phyloP scores from a whole-genome alignment of 768 basidiomycete genomes.

The Russula sp. region DNA sequence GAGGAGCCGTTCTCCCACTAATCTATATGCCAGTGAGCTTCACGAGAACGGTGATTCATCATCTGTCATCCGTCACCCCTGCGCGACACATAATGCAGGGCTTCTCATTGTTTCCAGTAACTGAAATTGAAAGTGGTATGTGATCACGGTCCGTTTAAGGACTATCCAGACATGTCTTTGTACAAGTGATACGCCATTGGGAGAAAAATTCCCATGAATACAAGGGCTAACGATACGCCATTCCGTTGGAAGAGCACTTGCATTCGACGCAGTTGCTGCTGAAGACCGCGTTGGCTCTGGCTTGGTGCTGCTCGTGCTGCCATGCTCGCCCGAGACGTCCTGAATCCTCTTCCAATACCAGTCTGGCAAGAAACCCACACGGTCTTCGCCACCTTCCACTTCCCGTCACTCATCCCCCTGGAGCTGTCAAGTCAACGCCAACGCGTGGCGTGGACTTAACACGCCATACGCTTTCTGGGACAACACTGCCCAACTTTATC shows the following conservation, averaged over 20 bases:
- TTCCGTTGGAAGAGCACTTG: constrained; percentile 1
- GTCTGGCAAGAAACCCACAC: constrained; percentile 72
- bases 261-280: neutral
- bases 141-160: too few relatives aligned
- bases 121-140: too few relatives aligned
- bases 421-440: constrained; percentile 52
- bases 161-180: neutral
- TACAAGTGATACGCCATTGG: neutral
- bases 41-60: too few relatives aligned
- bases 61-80: too few relatives aligned
- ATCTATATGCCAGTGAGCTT: too few relatives aligned
- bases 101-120: too few relatives aligned
- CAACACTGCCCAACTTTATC: constrained; percentile 29
- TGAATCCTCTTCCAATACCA: constrained; percentile 50
- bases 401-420: constrained; percentile 47
- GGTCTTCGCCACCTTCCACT: constrained; percentile 59
- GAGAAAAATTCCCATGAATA: neutral
- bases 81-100: too few relatives aligned
- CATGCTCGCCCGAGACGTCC: neutral
- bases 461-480: constrained; percentile 53
- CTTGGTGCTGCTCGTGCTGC: neutral
- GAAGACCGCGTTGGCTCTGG: neutral
- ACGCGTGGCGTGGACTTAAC: constrained; percentile 53
- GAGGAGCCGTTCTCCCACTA: too few relatives aligned
- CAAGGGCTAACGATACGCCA: constrained; percentile 6